Conservation (phyloP, 805 yeast genomes). For the Candida coquimbonensis region DNA sequence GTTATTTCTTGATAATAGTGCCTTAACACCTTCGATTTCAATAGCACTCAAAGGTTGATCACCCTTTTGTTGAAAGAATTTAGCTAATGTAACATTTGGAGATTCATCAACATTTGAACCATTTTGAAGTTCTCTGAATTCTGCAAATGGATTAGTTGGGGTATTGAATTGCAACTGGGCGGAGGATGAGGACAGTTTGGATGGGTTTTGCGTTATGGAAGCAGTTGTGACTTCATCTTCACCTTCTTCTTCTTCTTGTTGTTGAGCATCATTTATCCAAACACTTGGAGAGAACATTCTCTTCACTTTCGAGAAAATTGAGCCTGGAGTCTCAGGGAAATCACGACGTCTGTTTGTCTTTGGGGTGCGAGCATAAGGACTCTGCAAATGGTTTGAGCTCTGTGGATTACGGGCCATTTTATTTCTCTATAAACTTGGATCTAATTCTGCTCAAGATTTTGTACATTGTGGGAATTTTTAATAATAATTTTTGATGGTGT, state of each 20-base stretch:
- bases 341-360: conserved; percentile 16
- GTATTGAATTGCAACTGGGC: not conserved
- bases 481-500: too few species aligned
- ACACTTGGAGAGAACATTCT: conserved; percentile 20
- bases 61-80: conserved; percentile 71
- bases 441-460: too few species aligned
- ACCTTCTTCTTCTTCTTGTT: not conserved
- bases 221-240: not conserved
- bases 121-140: conserved; percentile 10
- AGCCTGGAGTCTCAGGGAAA: conserved; percentile 17
- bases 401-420: not conserved
- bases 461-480: too few species aligned
- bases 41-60: conserved; percentile 62
- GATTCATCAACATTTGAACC: conserved; percentile 18
- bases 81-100: conserved; percentile 57
- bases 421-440: too few species aligned
- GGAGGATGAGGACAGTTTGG: not conserved
- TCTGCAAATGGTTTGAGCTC: conserved; percentile 9
- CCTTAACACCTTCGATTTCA: conserved; percentile 76
- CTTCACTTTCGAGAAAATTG: conserved; percentile 20
- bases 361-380: conserved; percentile 12
- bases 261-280: conserved; percentile 5
- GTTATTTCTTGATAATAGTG: conserved; percentile 34
- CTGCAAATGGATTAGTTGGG: conserved; percentile 16
- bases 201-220: not conserved